Conservation (phyloP, 495 filamentous ascomycete genomes). For the Astrothelium macrocarpum region DNA sequence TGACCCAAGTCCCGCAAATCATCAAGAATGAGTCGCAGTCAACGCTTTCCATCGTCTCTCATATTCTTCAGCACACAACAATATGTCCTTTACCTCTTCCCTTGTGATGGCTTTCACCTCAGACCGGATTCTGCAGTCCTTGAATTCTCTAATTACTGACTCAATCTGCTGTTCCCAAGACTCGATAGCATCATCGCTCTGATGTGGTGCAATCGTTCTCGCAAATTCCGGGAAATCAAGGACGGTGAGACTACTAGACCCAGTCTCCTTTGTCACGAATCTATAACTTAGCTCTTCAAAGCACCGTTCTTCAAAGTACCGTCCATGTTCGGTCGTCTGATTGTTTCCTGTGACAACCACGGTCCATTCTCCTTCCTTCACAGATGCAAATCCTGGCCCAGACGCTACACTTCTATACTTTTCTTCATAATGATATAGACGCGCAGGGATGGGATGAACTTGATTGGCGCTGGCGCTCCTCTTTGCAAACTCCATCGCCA, state of each 20-base stretch:
- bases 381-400: background rate
- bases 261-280: background rate
- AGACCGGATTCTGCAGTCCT: background rate
- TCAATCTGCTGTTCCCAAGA: background rate
- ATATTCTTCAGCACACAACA: background rate
- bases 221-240: background rate
- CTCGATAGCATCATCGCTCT: background rate
- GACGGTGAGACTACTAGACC: background rate
- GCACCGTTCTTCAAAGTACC: background rate
- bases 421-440: background rate
- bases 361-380: background rate
- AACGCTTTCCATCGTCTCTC: background rate
- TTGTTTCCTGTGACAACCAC: background rate
- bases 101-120: background rate
- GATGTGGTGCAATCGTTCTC: background rate
- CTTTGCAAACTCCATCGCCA: background rate
- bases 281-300: background rate
- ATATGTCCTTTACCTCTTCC: background rate
- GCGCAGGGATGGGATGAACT: background rate
- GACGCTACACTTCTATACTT: background rate
- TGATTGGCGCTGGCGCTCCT: background rate
- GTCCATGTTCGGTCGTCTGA: too few relatives aligned
- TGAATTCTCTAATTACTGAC: background rate
- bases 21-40: background rate
- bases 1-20: too few relatives aligned